Evolutionary conservation across 1,284 basidiomycete genomes (phyloP), one percentile per base, ranked within the genome.

Genomic region (Singerocomus rubriflavus): DNA sequence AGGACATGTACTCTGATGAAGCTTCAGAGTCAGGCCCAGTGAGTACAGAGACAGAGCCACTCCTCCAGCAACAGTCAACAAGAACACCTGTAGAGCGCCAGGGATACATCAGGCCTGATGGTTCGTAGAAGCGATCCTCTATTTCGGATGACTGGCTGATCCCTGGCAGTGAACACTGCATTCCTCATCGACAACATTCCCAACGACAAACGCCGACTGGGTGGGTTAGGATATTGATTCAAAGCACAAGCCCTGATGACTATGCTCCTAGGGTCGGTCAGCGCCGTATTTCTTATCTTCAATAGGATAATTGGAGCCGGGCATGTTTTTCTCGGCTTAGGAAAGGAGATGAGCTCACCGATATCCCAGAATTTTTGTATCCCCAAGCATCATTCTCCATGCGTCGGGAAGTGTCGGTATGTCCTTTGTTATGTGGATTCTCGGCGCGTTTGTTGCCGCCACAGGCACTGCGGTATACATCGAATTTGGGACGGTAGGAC

Each of bases 241-340:
- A 25, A 30, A 14, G 31, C 27, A 25, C 16, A 29, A 26, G 11
- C 5, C 16, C 31, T 48, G 6, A 56, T 33, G 6, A 0, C 3
- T 10, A 16, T 45, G 4, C n/a, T 21, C 32, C 21, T 25, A 77
- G 82, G 83, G 4, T 55, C 82, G 4, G 64, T 77, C 32, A 87
- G 82, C 50, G 81, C 84, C 1, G 66, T 82, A 8, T 84, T 84
- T 56, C 74, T 91, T 25, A 84, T 90, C 34, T 86, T 88, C 66
- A 91, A 91, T 60, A 78, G 86, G 16, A 76, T 88, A 17, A 83
- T 90, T 33, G 87, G 88, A n/a, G 83, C 85, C 14, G 87, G 87
- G 83, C 85, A 57, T 31, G 71, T 63, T 48, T 7, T 25, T 48
- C 35, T 52, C 44, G 13, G 48, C 50, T 11, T 38, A 21, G 34